These are phyloP conservation scores for Coffea canephora DNA, from an alignment of 257 asterid species.

Conservation along the genomic window DNA sequence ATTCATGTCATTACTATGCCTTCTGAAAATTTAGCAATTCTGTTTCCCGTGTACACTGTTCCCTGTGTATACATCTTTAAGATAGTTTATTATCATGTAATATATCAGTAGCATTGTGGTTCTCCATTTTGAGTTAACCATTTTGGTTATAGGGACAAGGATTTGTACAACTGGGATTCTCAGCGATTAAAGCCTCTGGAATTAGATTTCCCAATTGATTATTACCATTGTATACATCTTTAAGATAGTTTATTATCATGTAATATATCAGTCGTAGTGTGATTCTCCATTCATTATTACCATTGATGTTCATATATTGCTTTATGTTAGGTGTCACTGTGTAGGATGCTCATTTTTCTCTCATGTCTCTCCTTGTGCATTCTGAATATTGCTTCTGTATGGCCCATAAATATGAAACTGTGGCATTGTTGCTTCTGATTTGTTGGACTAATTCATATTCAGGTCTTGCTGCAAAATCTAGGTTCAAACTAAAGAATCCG, in stretches of 20 bases:
- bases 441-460: conserved; percentile 50
- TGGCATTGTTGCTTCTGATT: conserved; percentile 32
- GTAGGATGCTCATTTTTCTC: not conserved
- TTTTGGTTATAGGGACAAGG: not conserved
- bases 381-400: not conserved
- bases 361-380: not conserved
- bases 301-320: not conserved
- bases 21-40: not conserved
- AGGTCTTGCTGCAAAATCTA: conserved; percentile 56
- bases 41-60: not conserved
- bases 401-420: not conserved
- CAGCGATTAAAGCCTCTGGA: not conserved
- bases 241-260: not conserved
- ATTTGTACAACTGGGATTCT: not conserved
- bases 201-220: not conserved
- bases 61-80: not conserved
- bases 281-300: not conserved
- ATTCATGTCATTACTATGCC: not conserved
- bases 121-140: not conserved
- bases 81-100: not conserved
- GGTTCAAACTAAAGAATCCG: conserved; percentile 91
- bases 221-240: not conserved
- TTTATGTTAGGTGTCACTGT: not conserved
- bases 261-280: not conserved
- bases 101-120: not conserved